phyloP scores from a whole-genome alignment of 1,139 yeast species.

The Hyphopichia burtonii region DNA sequence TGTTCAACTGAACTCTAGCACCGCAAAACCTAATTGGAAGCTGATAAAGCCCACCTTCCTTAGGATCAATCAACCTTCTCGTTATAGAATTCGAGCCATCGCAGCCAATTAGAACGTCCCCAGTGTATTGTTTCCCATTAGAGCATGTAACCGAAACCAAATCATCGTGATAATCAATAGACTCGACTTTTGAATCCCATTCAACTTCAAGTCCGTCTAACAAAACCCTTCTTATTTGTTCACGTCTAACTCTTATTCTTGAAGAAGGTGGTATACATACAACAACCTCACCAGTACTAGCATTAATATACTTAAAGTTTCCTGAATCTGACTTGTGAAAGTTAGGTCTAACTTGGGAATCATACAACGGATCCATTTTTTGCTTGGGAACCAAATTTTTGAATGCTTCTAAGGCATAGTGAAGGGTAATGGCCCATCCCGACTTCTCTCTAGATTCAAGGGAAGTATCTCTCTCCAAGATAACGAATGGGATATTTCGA shows the following conservation, averaged over 20 bases:
- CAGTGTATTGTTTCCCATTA: conserved; percentile 18
- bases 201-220: conserved; percentile 20
- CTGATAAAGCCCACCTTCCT: conserved; percentile 16
- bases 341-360: conserved; percentile 22
- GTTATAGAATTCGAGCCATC: conserved; percentile 24
- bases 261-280: conserved; percentile 25
- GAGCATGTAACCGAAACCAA: conserved; percentile 16
- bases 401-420: conserved; percentile 24
- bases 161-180: conserved; percentile 8
- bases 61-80: conserved; percentile 16
- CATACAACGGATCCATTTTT: conserved; percentile 14
- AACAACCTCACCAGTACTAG: conserved; percentile 20
- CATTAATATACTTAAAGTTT: conserved; percentile 25
- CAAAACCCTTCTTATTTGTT: conserved; percentile 20
- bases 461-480: conserved; percentile 23
- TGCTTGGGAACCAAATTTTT: conserved; percentile 17
- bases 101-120: conserved; percentile 20
- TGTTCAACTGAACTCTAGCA: conserved; percentile 18
- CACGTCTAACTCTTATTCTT: conserved; percentile 24
- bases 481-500: conserved; percentile 16
- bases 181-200: conserved; percentile 20
- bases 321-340: conserved; percentile 24
- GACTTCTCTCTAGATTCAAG: conserved; percentile 18
- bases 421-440: conserved; percentile 31
- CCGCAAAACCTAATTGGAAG: conserved; percentile 26